Conservation (phyloP, 169 alveolate species). For the Eimeria praecox region DNA sequence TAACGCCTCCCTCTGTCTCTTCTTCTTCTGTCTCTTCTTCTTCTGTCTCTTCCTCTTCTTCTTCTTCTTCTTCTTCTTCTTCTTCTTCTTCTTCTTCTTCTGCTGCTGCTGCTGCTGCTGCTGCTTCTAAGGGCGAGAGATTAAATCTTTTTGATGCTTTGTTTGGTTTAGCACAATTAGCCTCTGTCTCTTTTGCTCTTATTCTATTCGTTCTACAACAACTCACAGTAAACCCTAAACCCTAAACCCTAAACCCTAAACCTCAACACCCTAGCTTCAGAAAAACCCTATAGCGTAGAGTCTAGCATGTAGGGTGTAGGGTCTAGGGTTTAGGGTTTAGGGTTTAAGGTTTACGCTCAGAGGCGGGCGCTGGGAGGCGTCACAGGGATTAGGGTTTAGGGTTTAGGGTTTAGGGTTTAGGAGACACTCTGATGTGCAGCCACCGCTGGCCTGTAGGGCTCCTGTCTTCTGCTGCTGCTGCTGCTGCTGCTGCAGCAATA, state of each 20-base stretch:
- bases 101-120: background rate
- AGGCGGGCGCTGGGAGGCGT: background rate
- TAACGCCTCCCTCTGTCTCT: background rate
- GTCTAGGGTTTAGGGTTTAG: background rate
- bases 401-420: background rate
- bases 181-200: conserved; percentile 41
- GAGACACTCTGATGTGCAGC: too few species aligned
- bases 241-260: background rate
- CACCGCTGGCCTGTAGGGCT: too few species aligned
- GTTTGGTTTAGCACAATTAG: conserved; percentile 29
- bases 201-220: background rate
- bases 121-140: background rate
- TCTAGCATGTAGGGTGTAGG: too few species aligned
- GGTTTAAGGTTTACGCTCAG: background rate
- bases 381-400: background rate
- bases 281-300: too few species aligned
- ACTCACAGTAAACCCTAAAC: conserved; percentile 10
- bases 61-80: background rate
- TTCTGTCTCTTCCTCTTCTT: too few species aligned
- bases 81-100: too few species aligned
- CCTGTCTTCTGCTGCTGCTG: too few species aligned
- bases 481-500: background rate
- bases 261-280: background rate
- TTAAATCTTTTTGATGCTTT: conserved; percentile 1
- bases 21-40: background rate